Evolutionary conservation across 2,329 filamentous ascomycete species (phyloP), one percentile per base, ranked within the genome.

Genomic region (Graphium sp.): DNA sequence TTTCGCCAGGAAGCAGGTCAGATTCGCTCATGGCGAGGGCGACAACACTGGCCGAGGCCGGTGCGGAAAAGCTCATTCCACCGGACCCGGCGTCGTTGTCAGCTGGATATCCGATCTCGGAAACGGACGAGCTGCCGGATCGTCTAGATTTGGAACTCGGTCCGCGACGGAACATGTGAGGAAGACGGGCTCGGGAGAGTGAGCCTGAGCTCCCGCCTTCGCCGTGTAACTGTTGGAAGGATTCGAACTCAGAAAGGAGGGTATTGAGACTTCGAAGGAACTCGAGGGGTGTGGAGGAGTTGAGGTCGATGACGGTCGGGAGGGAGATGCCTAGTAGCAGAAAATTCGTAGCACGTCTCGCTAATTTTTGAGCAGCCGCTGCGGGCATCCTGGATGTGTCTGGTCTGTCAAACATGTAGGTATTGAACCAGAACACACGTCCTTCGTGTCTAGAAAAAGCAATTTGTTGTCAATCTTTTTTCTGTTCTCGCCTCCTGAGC

Each of bases 391-490:
- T 74, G 29, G 67, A 59, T 19, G 95, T 64, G 49, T 93, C 83
- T 18, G 69, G 52, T 43, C 82, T 79, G 38, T 84, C 81, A 53
- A 93, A 93, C 45, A 92, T 78, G 35, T 93, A 71, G 0, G 89
- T 94, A 55, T 94, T 94, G 62, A 95, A 94, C 85, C 89, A 95
- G 58, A 92, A 95, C 23, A 93, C 74, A 33, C 83, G 75, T 35
- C 87, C 85, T 54, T 94, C 84, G 47, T 98, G 85, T 17, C 83
- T 92, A 47, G 29, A 30, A 5, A 24, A 11, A 6, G 3, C 15
- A 13, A n/a, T 27, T 37, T n/a, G 12, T 14, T 23, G 11, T 23
- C 27, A 10, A 2, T 5, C 11, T 24, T 32, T 39, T 13, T 31
- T 15, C 6, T 10, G 26, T 37, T 30, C 19, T 6, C 8, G 20